phyloP scores from a whole-genome alignment of 176 grass and related monocot genomes.

The Musa itinerans region DNA sequence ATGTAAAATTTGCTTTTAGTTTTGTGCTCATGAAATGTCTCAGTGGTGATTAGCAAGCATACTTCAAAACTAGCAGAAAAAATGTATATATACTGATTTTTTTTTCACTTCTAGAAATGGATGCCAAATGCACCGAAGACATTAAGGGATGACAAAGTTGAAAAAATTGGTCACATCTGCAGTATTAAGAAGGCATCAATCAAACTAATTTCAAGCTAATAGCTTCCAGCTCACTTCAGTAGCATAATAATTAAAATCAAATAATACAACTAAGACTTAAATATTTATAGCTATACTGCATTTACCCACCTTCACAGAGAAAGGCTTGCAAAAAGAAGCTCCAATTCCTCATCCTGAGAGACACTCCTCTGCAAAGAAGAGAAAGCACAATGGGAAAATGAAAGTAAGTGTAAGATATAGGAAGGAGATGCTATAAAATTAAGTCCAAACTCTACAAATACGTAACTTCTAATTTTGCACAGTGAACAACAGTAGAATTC shows the following conservation, averaged over 20 bases:
- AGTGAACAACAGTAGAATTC: background rate
- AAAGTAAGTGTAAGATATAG: background rate
- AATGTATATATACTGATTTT: background rate
- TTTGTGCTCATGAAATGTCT: no score
- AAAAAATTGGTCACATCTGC: background rate
- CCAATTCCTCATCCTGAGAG: conserved; percentile 71
- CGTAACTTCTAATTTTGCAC: background rate
- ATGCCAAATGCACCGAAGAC: background rate
- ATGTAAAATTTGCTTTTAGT: no score
- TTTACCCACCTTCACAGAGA: conserved; percentile 38
- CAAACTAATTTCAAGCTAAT: background rate
- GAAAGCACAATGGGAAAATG: background rate
- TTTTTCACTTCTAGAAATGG: background rate
- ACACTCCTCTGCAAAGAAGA: conserved; percentile 39
- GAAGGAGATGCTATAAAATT: background rate
- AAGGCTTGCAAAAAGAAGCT: conserved; percentile 87
- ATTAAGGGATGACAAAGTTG: background rate
- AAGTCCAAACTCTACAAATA: background rate
- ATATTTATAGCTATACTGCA: background rate
- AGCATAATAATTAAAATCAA: background rate
- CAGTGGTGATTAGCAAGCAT: no score
- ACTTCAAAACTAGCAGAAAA: background rate
- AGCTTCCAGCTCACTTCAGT: background rate
- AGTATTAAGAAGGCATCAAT: background rate
- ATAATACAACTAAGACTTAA: background rate